Percentiles rank a stretch among this genome's conserved stretches.
Conservation (phyloP, 495 filamentous ascomycete species). For the Xylaria palmicola region DNA sequence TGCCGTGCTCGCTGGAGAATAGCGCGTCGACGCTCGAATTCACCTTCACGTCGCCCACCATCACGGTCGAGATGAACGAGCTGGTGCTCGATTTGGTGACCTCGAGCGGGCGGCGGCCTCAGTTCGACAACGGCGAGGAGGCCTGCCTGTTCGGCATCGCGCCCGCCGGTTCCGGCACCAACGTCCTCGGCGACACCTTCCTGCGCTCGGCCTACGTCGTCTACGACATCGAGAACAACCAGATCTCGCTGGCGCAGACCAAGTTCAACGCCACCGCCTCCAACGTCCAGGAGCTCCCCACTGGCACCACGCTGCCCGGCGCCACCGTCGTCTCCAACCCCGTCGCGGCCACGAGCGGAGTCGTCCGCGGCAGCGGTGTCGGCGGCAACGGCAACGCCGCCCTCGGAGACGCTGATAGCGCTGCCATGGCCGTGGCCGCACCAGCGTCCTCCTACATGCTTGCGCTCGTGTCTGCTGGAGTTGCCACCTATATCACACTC, state of each 20-base stretch:
- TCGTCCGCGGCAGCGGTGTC: conserved; percentile 20
- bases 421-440: not conserved
- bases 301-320: conserved; percentile 64
- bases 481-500: conserved; percentile 12
- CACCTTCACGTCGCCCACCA: conserved; percentile 64
- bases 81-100: conserved; percentile 66
- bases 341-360: conserved; percentile 52
- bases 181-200: conserved; percentile 89
- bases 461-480: conserved; percentile 16
- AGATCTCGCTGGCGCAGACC: conserved; percentile 84
- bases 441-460: conserved; percentile 10
- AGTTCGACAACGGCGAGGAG: conserved; percentile 59
- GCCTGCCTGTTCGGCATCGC: conserved; percentile 77
- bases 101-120: conserved; percentile 46
- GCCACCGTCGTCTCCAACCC: conserved; percentile 67
- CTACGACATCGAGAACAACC: conserved; percentile 83
- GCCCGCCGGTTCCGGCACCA: conserved; percentile 61
- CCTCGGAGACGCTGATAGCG: conserved; percentile 7
- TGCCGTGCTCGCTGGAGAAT: conserved; percentile 69
- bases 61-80: conserved; percentile 73
- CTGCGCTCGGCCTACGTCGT: conserved; percentile 89
- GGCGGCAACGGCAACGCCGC: conserved; percentile 22
- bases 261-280: conserved; percentile 70
- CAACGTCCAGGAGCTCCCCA: conserved; percentile 70
- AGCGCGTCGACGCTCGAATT: conserved; percentile 62